These are phyloP conservation scores for Aegilops sharonensis DNA, from an alignment of 176 grass and related monocot species.

Conservation along the genomic window DNA sequence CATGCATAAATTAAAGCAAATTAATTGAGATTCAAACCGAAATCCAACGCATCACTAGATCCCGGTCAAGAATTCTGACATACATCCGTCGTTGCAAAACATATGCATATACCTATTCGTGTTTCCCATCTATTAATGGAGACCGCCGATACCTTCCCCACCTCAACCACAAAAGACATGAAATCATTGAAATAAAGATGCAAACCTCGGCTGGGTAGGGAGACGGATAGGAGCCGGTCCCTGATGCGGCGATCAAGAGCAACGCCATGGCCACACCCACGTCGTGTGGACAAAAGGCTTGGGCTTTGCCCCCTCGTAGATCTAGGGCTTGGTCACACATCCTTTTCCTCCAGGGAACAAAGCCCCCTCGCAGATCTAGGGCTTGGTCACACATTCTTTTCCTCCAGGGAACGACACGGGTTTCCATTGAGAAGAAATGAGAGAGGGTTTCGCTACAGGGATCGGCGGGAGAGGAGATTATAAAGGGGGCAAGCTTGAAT, in stretches of 20 bases:
- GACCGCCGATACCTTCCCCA: background rate
- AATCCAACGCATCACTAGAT: background rate
- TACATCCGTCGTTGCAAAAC: background rate
- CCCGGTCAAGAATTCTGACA: too few relatives aligned
- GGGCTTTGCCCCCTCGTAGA: background rate
- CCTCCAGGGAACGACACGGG: background rate
- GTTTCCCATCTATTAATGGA: background rate
- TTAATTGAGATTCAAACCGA: background rate
- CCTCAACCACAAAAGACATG: background rate
- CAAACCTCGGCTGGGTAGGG: background rate
- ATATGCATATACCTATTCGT: too few relatives aligned
- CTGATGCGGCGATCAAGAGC: background rate
- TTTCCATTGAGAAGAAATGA: background rate
- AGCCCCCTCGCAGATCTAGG: background rate
- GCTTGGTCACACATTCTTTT: background rate
- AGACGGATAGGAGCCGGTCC: background rate
- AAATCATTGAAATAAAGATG: background rate
- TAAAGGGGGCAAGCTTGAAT: background rate
- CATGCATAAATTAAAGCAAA: too few relatives aligned
- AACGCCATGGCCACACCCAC: background rate
- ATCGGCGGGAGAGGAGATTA: background rate
- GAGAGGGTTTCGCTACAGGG: background rate
- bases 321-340: background rate
- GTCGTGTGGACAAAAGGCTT: background rate
- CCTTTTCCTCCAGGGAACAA: too few relatives aligned